Conservation (phyloP, 2,329 filamentous ascomycete species). For the Neonectria magnoliae region DNA sequence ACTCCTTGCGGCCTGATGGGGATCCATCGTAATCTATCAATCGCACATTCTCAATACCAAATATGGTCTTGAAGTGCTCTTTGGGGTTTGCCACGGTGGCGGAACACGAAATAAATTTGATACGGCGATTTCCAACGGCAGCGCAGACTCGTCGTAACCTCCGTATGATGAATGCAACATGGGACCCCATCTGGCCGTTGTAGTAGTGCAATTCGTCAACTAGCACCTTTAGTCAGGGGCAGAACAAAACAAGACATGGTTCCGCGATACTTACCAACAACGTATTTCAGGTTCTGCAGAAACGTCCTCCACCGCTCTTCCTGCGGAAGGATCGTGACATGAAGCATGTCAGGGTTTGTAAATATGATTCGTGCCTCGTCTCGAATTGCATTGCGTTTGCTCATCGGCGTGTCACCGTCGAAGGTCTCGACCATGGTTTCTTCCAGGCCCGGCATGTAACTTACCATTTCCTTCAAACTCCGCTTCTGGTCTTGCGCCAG, state of each 20-base stretch:
- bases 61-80: slow-evolving; percentile 93
- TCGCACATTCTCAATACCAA: slow-evolving; percentile 83
- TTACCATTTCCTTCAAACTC: slow-evolving; percentile 85
- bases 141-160: slow-evolving; percentile 88
- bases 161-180: slow-evolving; percentile 95
- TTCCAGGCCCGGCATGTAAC: slow-evolving; percentile 81
- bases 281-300: slow-evolving; percentile 87
- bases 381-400: slow-evolving; percentile 79
- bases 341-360: slow-evolving; percentile 98
- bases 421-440: slow-evolving; percentile 88
- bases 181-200: slow-evolving; percentile 92
- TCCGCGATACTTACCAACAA: slow-evolving; percentile 67
- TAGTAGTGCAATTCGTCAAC: slow-evolving; percentile 95
- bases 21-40: slow-evolving; percentile 93
- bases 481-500: slow-evolving; percentile 93
- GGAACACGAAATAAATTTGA: slow-evolving; percentile 95
- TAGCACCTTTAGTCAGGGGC: slow-evolving; percentile 31
- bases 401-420: slow-evolving; percentile 92
- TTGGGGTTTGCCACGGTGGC: slow-evolving; percentile 94
- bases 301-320: slow-evolving; percentile 91
- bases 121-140: slow-evolving; percentile 83
- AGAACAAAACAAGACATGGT: neutral
- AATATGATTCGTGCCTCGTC: slow-evolving; percentile 94
- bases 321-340: slow-evolving; percentile 91
- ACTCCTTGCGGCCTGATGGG: slow-evolving; percentile 89